phyloP scores from a whole-genome alignment of 495 filamentous ascomycete species.

The Aspergillus diversus region DNA sequence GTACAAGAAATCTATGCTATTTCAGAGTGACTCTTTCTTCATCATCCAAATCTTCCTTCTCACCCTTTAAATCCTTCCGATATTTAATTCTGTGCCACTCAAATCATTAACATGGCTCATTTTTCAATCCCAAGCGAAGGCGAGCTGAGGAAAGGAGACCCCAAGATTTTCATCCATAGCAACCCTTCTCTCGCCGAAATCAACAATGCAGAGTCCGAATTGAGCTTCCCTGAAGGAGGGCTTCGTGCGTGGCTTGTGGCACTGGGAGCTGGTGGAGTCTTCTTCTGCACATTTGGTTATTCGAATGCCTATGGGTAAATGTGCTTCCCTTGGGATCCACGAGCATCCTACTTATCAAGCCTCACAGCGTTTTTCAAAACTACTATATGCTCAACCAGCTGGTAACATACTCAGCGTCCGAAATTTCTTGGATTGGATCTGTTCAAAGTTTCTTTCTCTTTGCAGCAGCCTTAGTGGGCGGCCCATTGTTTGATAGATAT shows the following conservation, averaged over 20 bases:
- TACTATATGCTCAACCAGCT: constrained; percentile 33
- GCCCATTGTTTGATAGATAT: constrained; percentile 57
- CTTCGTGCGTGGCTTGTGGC: constrained; percentile 36
- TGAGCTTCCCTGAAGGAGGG: constrained; percentile 31
- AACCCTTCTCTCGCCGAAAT: background rate
- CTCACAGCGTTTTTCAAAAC: constrained; percentile 31
- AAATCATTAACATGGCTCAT: background rate
- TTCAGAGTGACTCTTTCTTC: background rate
- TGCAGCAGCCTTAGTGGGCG: constrained; percentile 44
- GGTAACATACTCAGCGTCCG: constrained; percentile 13
- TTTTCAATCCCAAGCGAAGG: background rate
- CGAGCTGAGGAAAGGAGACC: background rate
- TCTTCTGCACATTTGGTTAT: constrained; percentile 50
- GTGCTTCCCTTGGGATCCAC: background rate
- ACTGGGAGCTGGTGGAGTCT: constrained; percentile 29
- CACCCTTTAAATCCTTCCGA: background rate
- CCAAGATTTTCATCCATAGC: background rate
- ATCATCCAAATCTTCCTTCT: background rate
- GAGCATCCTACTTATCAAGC: background rate
- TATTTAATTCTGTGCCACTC: too few relatives aligned
- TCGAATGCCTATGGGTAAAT: constrained; percentile 32
- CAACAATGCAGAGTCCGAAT: background rate
- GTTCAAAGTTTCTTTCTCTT: constrained; percentile 53
- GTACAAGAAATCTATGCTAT: too few relatives aligned
- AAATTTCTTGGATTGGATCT: constrained; percentile 58